These are phyloP conservation scores for Coprinopsis strossmayeri DNA, from an alignment of 768 basidiomycete species.

Conservation along the genomic window DNA sequence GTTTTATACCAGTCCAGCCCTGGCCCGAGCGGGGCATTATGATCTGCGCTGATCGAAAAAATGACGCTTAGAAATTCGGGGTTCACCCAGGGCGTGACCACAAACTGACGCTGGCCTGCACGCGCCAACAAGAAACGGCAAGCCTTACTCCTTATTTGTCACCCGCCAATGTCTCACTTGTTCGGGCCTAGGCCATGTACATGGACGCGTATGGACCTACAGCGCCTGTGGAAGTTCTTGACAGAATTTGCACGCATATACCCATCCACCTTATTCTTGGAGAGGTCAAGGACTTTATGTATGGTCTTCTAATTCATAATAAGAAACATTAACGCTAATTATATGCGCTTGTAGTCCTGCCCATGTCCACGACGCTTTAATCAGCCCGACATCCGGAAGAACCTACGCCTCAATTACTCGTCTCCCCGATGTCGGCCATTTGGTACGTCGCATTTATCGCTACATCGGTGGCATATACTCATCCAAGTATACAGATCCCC, in stretches of 20 bases:
- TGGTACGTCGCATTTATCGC: conserved; percentile 16
- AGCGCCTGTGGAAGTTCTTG: conserved; percentile 44
- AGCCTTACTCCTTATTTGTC: conserved; percentile 14
- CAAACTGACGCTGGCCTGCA: conserved; percentile 45
- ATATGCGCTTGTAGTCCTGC: conserved; percentile 21
- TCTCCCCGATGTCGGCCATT: conserved; percentile 23
- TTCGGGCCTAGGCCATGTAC: conserved; percentile 50
- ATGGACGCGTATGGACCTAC: conserved; percentile 47
- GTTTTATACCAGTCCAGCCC: conserved; percentile 11
- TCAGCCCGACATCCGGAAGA: conserved; percentile 27
- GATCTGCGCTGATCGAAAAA: conserved; percentile 35
- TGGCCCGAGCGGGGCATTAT: background rate
- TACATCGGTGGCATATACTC: background rate
- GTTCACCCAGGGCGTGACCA: conserved; percentile 7
- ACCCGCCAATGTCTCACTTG: background rate
- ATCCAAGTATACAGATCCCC: conserved; percentile 4
- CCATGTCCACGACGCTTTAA: conserved; percentile 28
- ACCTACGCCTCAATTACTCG: conserved; percentile 27
- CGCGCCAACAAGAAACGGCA: conserved; percentile 57
- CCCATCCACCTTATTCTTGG: conserved; percentile 54
- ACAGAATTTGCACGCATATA: conserved; percentile 27
- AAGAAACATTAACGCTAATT: background rate
- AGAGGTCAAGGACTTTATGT: conserved; percentile 47
- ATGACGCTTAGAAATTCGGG: conserved; percentile 31
- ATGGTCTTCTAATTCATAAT: conserved; percentile 14